These are phyloP conservation scores for Cucumis variabilis DNA, from an alignment of 331 rosid genomes.

Conservation along the genomic window DNA sequence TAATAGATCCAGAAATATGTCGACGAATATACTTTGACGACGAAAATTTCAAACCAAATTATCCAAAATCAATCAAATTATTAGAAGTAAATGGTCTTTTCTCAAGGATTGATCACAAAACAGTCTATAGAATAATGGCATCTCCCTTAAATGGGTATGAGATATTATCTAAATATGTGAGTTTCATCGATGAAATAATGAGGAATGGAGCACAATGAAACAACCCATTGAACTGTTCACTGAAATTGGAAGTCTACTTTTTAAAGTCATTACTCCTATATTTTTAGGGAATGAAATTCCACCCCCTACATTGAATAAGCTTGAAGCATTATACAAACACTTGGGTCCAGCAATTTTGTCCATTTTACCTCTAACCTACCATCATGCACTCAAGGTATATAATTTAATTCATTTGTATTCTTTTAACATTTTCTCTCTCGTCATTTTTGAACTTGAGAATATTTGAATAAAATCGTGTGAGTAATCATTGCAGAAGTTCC, in stretches of 20 bases:
- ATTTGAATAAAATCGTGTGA: too few relatives aligned
- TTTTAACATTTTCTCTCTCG: neutral
- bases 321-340: neutral
- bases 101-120: neutral
- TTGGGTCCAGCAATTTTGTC: neutral
- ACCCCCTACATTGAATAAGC: neutral
- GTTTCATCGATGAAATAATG: neutral
- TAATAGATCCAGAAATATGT: neutral
- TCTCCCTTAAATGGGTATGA: neutral
- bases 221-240: neutral
- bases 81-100: neutral
- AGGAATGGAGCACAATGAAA: neutral
- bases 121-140: neutral
- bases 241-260: neutral
- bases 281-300: neutral
- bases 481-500: too few relatives aligned
- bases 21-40: neutral
- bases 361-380: neutral
- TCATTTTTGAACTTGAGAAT: too few relatives aligned
- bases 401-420: neutral
- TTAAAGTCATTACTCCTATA: neutral
- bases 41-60: neutral
- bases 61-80: neutral
- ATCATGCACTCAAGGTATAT: neutral
- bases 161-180: neutral